phyloP scores from a whole-genome alignment of 345 rosid species.

The Pseudoturritis turrita region DNA sequence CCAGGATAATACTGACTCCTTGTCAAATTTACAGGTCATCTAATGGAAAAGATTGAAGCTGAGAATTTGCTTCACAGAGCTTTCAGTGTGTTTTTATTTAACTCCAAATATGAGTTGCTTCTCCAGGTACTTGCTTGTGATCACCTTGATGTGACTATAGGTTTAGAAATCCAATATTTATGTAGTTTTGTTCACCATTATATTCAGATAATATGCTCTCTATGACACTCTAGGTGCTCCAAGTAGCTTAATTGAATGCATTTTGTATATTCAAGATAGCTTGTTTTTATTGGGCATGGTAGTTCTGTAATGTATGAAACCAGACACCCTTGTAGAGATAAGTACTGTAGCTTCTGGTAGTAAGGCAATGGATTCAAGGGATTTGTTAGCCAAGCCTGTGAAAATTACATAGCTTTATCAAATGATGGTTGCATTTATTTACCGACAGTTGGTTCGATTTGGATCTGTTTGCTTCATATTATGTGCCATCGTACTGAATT shows the following conservation, averaged over 20 bases:
- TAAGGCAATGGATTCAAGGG: neutral
- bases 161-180: neutral
- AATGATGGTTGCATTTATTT: neutral
- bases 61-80: conserved; percentile 84
- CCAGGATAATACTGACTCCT: neutral
- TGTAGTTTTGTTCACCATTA: neutral
- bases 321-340: neutral
- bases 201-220: neutral
- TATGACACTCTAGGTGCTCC: neutral
- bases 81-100: conserved; percentile 90
- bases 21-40: conserved; percentile 61
- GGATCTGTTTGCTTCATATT: neutral
- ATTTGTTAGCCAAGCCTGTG: neutral
- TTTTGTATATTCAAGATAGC: no score
- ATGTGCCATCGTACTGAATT: neutral
- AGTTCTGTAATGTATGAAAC: neutral
- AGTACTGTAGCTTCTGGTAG: neutral
- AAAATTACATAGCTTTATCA: neutral
- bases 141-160: neutral
- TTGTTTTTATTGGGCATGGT: neutral
- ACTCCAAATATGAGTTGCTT: conserved; percentile 88
- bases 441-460: neutral
- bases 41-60: conserved; percentile 87
- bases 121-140: conserved; percentile 61
- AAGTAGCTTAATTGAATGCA: neutral